Percentiles rank a stretch among this genome's conserved stretches.
phyloP scores from a whole-genome alignment of 2,329 filamentous ascomycete genomes.

The Calcarisporium arbuscula region DNA sequence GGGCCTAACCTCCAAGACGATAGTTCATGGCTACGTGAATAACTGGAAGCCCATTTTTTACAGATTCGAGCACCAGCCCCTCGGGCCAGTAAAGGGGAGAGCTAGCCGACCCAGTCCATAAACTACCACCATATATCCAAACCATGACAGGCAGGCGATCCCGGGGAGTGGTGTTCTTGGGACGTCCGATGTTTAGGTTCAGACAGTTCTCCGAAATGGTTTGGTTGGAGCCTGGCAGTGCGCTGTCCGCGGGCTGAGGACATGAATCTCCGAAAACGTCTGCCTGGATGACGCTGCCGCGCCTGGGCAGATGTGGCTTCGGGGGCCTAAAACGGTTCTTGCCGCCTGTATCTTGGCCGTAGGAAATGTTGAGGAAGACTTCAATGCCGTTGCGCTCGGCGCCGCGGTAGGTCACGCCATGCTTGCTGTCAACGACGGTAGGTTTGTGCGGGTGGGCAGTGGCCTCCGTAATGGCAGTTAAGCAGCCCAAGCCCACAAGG shows the following conservation, averaged over 20 bases:
- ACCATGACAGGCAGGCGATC: slow-evolving; percentile 29
- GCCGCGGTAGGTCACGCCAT: slow-evolving; percentile 34
- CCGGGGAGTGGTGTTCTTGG: slow-evolving; percentile 13
- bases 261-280: slow-evolving; percentile 36
- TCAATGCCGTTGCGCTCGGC: slow-evolving; percentile 37
- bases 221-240: slow-evolving; percentile 8
- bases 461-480: no score
- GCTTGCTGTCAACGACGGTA: slow-evolving; percentile 11
- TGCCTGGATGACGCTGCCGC: slow-evolving; percentile 29
- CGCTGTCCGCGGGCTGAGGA: slow-evolving; percentile 34
- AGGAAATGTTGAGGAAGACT: slow-evolving; percentile 40
- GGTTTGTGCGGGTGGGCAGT: no score
- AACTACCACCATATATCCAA: slow-evolving; percentile 27
- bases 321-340: slow-evolving; percentile 40
- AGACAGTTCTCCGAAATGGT: slow-evolving; percentile 30
- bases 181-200: slow-evolving; percentile 27
- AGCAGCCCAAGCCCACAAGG: no score
- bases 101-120: slow-evolving; percentile 24
- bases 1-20: slow-evolving; percentile 16
- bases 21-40: slow-evolving; percentile 30
- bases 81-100: slow-evolving; percentile 32
- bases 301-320: slow-evolving; percentile 20
- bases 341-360: slow-evolving; percentile 39
- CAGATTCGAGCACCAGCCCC: slow-evolving; percentile 37
- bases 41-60: slow-evolving; percentile 31